Base-by-base conservation (phyloP, 805 yeast species). In the Schwanniomyces occidentalis region DNA sequence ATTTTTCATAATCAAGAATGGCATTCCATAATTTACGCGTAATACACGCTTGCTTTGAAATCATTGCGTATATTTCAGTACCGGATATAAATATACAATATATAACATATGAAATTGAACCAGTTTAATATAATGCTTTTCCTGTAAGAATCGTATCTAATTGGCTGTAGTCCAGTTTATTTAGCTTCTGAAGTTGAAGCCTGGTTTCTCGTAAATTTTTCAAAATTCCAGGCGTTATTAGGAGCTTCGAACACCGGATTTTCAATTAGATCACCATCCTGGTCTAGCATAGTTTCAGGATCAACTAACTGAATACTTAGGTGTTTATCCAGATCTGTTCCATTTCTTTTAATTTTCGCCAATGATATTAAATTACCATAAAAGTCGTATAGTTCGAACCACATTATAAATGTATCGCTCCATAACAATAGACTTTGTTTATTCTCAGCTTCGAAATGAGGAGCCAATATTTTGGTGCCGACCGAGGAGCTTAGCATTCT, bases 311-410 rank as follows among this genome's bases (percentile, higher is more conserved):
- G 56, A 5, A 62, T 37, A 4, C 29, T 32, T 12, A 63, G 34
- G 13, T 18, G 23, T 10, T 44, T 41, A n/a, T 37, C 32, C 4
- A 29, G 26, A 1, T 36, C 32, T 3, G 24, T 16, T 3, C 63
- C 61, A 32, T 56, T 56, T 30, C 62, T 46, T 4, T 41, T 34
- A 1, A 67, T 36, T 23, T 52, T 54, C 5, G 54, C 37, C 8
- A 65, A 26, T 4, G 43, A 45, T 23, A 53, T 14, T n/a, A 67
- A 52, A 18, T 55, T 45, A 1, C 72, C 73, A 18, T 35, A 37
- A 35, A 41, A 44, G 39, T 64, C 61, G 40, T 65, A 68, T 7
- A 64, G 24, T 40, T 66, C 72, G 35, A 48, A 63, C 69, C 70
- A 65, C 12, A 53, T 44, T 4, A 46, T 34, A 36, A 67, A 66